phyloP scores from a whole-genome alignment of 2,329 filamentous ascomycete genomes.

The Nigrospora oryzae region DNA sequence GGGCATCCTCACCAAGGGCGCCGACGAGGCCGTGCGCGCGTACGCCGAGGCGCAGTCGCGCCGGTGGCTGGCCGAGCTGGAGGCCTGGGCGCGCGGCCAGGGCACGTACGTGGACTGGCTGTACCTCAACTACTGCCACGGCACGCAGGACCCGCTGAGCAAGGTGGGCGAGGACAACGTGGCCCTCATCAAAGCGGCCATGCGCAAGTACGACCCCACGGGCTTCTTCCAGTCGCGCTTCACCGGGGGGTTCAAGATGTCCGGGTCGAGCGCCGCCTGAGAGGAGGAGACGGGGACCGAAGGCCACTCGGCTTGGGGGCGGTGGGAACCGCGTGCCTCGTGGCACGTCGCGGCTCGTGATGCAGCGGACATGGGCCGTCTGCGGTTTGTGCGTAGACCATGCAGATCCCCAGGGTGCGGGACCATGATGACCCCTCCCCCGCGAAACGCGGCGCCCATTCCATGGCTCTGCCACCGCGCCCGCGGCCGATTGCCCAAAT shows the following conservation, averaged over 20 bases:
- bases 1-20: neutral
- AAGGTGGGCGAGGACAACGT: conserved; percentile 25
- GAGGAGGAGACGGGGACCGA: no score
- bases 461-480: no score
- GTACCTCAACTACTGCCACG: conserved; percentile 27
- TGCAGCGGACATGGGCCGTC: no score
- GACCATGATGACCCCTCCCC: no score
- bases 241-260: neutral
- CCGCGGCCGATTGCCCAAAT: no score
- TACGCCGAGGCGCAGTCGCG: neutral
- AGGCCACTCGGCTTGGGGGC: no score
- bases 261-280: neutral
- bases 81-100: neutral
- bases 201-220: conserved; percentile 24
- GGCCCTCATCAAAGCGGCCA: conserved; percentile 16
- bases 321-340: no score
- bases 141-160: conserved; percentile 17
- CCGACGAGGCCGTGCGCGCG: neutral
- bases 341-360: no score
- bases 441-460: no score
- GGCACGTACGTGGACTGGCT: conserved; percentile 12
- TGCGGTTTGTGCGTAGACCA: no score
- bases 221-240: conserved; percentile 15
- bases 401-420: no score
- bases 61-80: neutral